Conservation (phyloP, 2,329 filamentous ascomycete species). For the Calonectria honghensis region DNA sequence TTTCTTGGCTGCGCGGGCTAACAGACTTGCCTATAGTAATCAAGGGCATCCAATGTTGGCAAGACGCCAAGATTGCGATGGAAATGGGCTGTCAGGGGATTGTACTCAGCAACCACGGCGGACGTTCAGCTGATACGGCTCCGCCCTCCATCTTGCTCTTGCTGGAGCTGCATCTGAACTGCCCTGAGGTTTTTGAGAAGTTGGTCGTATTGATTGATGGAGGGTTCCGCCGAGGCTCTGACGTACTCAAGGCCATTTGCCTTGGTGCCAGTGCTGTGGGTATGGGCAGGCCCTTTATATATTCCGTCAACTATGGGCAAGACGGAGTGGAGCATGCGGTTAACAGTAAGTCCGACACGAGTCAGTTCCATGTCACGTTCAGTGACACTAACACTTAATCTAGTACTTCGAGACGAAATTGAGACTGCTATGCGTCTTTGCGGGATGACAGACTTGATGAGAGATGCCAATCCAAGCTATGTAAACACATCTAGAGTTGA, state of each 20-base stretch:
- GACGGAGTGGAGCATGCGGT: constrained; percentile 73
- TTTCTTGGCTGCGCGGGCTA: constrained; percentile 75
- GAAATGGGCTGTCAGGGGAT: constrained; percentile 79
- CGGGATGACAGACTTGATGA: constrained; percentile 37
- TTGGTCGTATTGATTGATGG: constrained; percentile 80
- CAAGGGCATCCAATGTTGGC: constrained; percentile 81
- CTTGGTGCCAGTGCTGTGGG: constrained; percentile 79
- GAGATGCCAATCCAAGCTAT: constrained; percentile 31
- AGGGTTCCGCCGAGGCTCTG: constrained; percentile 78
- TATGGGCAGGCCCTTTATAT: constrained; percentile 77
- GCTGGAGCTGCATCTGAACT: constrained; percentile 77
- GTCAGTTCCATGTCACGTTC: background rate
- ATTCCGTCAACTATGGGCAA: constrained; percentile 76
- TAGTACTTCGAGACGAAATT: constrained; percentile 73
- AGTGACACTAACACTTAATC: background rate
- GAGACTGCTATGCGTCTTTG: constrained; percentile 78
- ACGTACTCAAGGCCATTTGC: constrained; percentile 80
- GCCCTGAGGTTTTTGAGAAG: constrained; percentile 75
- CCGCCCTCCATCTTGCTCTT: constrained; percentile 75
- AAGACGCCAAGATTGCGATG: constrained; percentile 77
- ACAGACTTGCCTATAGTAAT: constrained; percentile 74
- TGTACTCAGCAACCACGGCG: constrained; percentile 82
- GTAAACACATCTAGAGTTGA: constrained; percentile 34
- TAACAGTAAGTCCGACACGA: constrained; percentile 65
- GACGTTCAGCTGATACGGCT: constrained; percentile 71